These are phyloP conservation scores for Euclidium syriacum DNA, from an alignment of 345 rosid genomes.

Conservation along the genomic window DNA sequence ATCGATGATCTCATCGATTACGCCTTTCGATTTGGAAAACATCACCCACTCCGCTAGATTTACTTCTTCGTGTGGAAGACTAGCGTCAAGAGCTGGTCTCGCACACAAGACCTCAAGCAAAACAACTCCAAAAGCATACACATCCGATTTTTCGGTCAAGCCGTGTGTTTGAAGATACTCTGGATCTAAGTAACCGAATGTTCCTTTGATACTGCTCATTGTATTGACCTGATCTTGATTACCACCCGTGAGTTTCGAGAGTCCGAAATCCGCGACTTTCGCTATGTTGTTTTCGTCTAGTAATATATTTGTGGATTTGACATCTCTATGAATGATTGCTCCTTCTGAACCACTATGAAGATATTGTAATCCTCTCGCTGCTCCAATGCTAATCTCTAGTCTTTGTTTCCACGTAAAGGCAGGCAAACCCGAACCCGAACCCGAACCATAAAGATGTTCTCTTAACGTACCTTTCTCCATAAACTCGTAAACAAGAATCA, in stretches of 20 bases:
- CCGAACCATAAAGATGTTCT: not conserved
- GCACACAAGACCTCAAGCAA: not conserved
- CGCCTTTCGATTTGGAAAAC: not conserved
- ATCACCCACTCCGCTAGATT: not conserved
- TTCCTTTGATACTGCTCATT: not conserved
- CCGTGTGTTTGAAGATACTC: not conserved
- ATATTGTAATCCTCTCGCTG: not conserved
- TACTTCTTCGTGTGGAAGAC: not conserved
- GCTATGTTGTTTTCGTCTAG: not conserved
- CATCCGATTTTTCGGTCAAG: not conserved
- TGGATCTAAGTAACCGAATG: not conserved
- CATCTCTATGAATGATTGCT: not conserved
- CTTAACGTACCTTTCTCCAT: not conserved
- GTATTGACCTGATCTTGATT: slow-evolving; percentile 21
- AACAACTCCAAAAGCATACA: not conserved
- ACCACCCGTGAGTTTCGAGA: not conserved
- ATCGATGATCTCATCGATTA: not conserved
- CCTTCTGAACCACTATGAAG: slow-evolving; percentile 14
- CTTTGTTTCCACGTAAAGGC: not conserved
- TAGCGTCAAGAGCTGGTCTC: not conserved
- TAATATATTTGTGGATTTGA: not conserved
- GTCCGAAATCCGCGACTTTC: slow-evolving; percentile 1
- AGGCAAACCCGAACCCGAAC: not conserved
- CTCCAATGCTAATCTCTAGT: not conserved
- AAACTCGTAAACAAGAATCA: not conserved